Base-by-base conservation (phyloP, 2,329 filamentous ascomycete genomes). In the Colletotrichum sp. region DNA sequence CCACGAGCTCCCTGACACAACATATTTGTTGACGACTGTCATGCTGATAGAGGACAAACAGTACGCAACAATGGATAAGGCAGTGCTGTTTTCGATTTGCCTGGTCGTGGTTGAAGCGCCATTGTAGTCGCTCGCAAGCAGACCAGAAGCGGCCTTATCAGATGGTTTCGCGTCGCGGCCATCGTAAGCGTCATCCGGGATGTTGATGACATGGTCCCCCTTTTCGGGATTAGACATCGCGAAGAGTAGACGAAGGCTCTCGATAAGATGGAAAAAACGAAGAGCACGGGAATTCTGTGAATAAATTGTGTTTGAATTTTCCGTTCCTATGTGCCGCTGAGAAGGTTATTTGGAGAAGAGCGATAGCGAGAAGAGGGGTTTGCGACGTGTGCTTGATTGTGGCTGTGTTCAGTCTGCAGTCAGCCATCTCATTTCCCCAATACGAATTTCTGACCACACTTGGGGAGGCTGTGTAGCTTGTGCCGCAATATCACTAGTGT, bases 21-120 rank as follows among this genome's bases (percentile, higher is more conserved):
- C 96, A 85, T 97, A 99, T 90, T 99, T 99, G 88, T 99, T 99
- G 84, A 97, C 97, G n/a, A 98, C 95, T 9, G 97, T 99, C 97
- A 99, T 99, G 85, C 96, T 91, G 83, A 99, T 99, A 18, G 96
- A 98, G 67, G 96, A 95, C 81, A 94, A 89, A 85, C 97, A 99
- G 89, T 99, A 99, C 65, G 95, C 92, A 78, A 98, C 83, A 80
- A 99, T 94, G 24, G 96, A 96, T 62, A 97, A 83, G 60, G 91
- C 88, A 16, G 96, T 95, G 85, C 92, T 97, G 86, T 96, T 95
- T 81, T 93, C 90, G 77, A 95, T 83, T 80, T 15, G 24, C 55
- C 55, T 7, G 21, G 55, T 12, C 15, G 5, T n/a, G 18, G 9
- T 18, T 18, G 55, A 58, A 10, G 21, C 26, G 21, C 24, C 21